Evolutionary conservation across 352 stramenopile species (phyloP), one percentile per base, ranked within the genome.

Genomic region (Globisporangium ultimum): DNA sequence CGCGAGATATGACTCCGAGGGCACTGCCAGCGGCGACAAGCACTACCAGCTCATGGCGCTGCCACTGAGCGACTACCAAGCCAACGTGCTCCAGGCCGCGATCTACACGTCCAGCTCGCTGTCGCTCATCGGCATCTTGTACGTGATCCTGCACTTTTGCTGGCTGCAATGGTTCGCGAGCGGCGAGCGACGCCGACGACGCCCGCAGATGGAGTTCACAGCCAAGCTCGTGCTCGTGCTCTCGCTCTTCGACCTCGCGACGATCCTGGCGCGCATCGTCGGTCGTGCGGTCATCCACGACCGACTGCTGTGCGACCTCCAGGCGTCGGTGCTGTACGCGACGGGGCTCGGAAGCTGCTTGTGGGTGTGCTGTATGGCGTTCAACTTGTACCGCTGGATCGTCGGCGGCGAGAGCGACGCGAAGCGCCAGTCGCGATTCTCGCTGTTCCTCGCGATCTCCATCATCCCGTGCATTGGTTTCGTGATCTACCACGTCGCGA

Each of bases 381-480:
- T 85, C 66, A 92, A 91, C 48, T 66, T 94, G 14, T 91, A 91
- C 61, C 75, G 80, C 3, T 94, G 84, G 84, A 86, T 91, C 48
- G 78, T 84, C 14, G 76, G 73, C 15, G 76, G 82, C 36, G 84
- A 94, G 50, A 86, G 77, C 36, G 74, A 88, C 48, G 80, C 81
- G 14, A 91, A 79, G 38, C 67, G 80, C 21, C 71, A 84, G 60
- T 72, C 63, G 40, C 72, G 84, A 15, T 84, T 92, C 52, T 54
- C 53, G 14, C 54, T 78, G 15, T 93, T 87, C 52, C 56, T 93
- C 21, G 52, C 61, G 4, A 48, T 87, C 63, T 69, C 76, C n/a
- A 41, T 91, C 14, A 48, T 86, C 13, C 84, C 82, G 11, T 76
- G 78, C 17, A 47, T 70, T 1, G 71, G 63, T 1, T 70, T 88